Base-by-base conservation (phyloP, 495 filamentous ascomycete species). In the Ascodesmis nigricans region DNA sequence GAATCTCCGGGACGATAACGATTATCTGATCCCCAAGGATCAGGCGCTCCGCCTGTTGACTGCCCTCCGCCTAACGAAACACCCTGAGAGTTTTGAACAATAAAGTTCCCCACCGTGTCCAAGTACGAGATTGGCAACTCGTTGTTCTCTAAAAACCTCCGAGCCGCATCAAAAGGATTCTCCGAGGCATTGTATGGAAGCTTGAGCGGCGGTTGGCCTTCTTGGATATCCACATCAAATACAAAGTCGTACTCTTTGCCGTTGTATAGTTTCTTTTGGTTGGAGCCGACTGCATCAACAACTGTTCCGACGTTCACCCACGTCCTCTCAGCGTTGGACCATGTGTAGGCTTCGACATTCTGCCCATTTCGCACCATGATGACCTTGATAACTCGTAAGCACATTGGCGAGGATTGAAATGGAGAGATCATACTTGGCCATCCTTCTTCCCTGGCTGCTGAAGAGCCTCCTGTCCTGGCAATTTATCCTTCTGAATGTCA, bases 221-320 rank as follows among this genome's bases (percentile, higher is more conserved):
- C 90, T 49, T 92, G 77, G 38, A 95, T 84, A 46, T 93, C 90
- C 17, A 99, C 87, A 49, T 95, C 84, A 43, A 95, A 99, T 31
- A 99, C 90, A 52, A 78, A 93, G 46, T 99, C 90, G 51, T 90
- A 99, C 36, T 91, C 78, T 52, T 83, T 70, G 15, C 90, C 90
- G 1, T 73, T 53, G 49, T 83, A 77, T 26, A 73, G 58, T n/a
- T 63, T 60, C 51, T 69, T 69, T 14, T 33, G 41, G 29, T 42
- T 31, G 50, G 79, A 87, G 21, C 74, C 84, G 21, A 72, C 75
- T 2, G 79, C 69, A 38, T 91, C 83, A 11, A 99, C 87, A 10
- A 95, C 90, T 0, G 80, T 91, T 31, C 87, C 87, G 2, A 97
- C 71, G 37, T 73, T 75, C 32, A 78, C 65, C 87, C 87, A 99